Evolutionary conservation across 805 yeast species (phyloP), one percentile per base, ranked within the genome.

Genomic region (Pichia ethanolica): DNA sequence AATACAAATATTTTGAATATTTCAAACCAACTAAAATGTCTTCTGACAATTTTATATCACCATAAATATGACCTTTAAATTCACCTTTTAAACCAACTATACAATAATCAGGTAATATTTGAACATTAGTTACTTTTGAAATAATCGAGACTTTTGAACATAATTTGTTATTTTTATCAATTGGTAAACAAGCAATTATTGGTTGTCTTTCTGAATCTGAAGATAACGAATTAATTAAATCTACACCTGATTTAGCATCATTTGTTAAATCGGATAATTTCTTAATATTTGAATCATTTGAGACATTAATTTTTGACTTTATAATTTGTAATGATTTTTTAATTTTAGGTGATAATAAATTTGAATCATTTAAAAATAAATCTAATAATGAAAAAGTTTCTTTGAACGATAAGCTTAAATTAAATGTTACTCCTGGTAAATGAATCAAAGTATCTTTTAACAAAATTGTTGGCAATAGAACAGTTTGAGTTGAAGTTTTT

Each of bases 41-140:
- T 11, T 20, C 20, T 9, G 12, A 33, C n/a, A 47, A 32, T 3
- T 57, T 50, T 38, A 66, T 28, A 26, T 39, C 48, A n/a, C 20
- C 44, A 5, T 14, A 5, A 14, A 32, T 8, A 35, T 38, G 27
- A 7, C 45, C 54, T 33, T 42, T 36, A 12, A 14, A 45, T 28
- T 39, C 36, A 12, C 48, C 52, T 14, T 34, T 34, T 25, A 51
- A 30, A 0, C 79, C 72, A 26, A 81, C 48, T 25, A 71, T 67
- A 42, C 79, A 64, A 45, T 66, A 66, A 39, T 70, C 68, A n/a
- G 68, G 63, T 45, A 70, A 76, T 47, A 72, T 77, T 25, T 68
- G 60, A 13, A 79, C 59, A 3, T 77, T 81, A 5, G 73, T 71
- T 3, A 81, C 68, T 47, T 76, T 64, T 34, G 73, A 75, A 5